Conservation (phyloP, 805 yeast genomes). For the Yamadazyma tumulicola region DNA sequence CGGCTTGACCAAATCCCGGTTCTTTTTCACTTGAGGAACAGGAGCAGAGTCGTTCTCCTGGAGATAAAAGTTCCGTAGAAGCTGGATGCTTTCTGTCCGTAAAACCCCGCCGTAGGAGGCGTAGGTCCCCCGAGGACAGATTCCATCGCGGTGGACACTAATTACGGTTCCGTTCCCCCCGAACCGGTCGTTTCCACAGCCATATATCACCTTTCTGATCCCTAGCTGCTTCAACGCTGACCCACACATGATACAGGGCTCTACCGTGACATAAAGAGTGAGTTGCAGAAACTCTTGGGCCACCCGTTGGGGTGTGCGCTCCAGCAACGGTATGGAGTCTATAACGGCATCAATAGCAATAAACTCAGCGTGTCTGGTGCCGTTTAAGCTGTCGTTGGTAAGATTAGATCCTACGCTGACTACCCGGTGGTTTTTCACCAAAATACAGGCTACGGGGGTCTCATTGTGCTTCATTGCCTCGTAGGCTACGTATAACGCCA, state of each 20-base stretch:
- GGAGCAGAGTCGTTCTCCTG: constrained; percentile 88
- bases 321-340: constrained; percentile 3
- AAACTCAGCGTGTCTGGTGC: constrained; percentile 92
- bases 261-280: constrained; percentile 88
- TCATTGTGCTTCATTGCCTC: constrained; percentile 34
- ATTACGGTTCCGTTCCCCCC: constrained; percentile 95
- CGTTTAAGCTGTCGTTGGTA: constrained; percentile 80
- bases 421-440: constrained; percentile 38
- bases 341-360: constrained; percentile 50
- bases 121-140: constrained; percentile 34
- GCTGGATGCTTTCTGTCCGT: constrained; percentile 76
- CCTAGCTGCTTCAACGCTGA: constrained; percentile 81
- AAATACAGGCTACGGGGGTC: constrained; percentile 42
- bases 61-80: constrained; percentile 79
- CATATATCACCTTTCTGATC: constrained; percentile 72
- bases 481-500: constrained; percentile 36
- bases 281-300: constrained; percentile 45
- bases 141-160: constrained; percentile 31
- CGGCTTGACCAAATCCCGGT: constrained; percentile 50
- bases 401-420: constrained; percentile 80
- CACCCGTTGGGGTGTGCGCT: constrained; percentile 14
- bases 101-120: constrained; percentile 71
- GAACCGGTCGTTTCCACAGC: constrained; percentile 92
- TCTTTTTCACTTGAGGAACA: constrained; percentile 67
- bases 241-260: constrained; percentile 98